Evolutionary conservation across 2,329 filamentous ascomycete genomes (phyloP).

Genomic region (Akanthomyces lecanii): DNA sequence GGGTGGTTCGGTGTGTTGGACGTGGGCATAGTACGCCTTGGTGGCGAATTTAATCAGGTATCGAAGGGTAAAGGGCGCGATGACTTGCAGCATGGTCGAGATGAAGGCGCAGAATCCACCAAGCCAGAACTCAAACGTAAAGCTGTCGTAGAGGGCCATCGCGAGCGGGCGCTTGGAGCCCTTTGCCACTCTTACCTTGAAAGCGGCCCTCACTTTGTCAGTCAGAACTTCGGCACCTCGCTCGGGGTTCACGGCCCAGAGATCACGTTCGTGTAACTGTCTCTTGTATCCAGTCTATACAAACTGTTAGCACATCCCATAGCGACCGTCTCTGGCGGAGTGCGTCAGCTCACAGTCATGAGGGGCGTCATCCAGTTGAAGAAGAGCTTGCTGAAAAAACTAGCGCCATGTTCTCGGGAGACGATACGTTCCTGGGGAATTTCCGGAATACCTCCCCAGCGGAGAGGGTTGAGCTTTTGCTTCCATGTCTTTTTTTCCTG

Average conservation of each 20-base stretch:
- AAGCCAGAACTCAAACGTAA: constrained; percentile 77
- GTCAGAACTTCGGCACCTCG: constrained; percentile 69
- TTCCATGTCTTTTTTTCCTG: constrained; percentile 56
- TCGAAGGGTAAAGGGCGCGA: constrained; percentile 79
- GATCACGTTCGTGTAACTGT: constrained; percentile 74
- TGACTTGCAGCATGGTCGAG: constrained; percentile 70
- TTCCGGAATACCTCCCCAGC: constrained; percentile 53
- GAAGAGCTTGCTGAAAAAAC: constrained; percentile 68
- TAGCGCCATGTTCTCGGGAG: constrained; percentile 68
- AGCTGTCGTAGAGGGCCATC: constrained; percentile 81
- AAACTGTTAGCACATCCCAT: not conserved
- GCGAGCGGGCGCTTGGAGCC: constrained; percentile 71
- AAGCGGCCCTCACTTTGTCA: constrained; percentile 60
- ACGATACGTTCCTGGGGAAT: constrained; percentile 49
- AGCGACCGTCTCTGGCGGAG: not conserved
- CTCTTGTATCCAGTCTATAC: constrained; percentile 76
- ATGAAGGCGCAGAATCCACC: constrained; percentile 74
- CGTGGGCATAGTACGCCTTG: constrained; percentile 67
- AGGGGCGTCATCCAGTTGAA: constrained; percentile 90
- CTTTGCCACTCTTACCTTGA: constrained; percentile 61
- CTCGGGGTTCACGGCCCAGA: constrained; percentile 84
- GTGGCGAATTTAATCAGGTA: constrained; percentile 83
- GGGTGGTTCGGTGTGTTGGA: constrained; percentile 51
- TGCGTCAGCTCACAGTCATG: constrained; percentile 61
- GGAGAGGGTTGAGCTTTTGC: constrained; percentile 57